These are phyloP conservation scores for Botryosphaeria agaves DNA, from an alignment of 2,329 filamentous ascomycete genomes.

Conservation along the genomic window DNA sequence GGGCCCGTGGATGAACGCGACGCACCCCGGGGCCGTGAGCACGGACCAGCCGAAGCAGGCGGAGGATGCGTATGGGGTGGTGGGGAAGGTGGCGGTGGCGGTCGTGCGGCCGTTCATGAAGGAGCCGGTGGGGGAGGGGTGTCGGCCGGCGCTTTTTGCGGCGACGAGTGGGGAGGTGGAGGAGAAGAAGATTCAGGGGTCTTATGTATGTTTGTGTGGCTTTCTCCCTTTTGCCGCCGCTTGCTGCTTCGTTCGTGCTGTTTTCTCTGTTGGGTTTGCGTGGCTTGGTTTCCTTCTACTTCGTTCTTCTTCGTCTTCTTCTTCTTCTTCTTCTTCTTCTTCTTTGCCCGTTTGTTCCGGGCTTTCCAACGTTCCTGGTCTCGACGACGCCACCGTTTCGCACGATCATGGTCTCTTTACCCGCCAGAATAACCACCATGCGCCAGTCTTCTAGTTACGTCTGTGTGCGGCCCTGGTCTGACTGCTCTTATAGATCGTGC, in stretches of 20 bases:
- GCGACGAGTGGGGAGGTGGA: conserved; percentile 26
- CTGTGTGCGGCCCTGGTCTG: too few relatives aligned
- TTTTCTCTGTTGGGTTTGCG: too few relatives aligned
- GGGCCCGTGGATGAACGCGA: conserved; percentile 29
- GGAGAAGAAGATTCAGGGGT: conserved; percentile 26
- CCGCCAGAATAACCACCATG: neutral
- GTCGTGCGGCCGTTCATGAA: conserved; percentile 30
- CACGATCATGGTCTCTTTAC: too few relatives aligned
- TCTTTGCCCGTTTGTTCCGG: too few relatives aligned
- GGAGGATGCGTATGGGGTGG: conserved; percentile 29
- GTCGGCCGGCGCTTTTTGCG: conserved; percentile 30
- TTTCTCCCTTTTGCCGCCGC: neutral
- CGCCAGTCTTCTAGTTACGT: too few relatives aligned
- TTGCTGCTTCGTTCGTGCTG: neutral
- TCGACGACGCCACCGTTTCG: too few relatives aligned
- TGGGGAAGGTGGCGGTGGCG: conserved; percentile 28
- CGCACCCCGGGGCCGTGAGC: conserved; percentile 29
- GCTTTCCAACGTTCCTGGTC: too few relatives aligned
- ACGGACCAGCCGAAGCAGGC: conserved; percentile 33
- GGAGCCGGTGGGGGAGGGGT: conserved; percentile 29
- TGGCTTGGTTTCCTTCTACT: too few relatives aligned
- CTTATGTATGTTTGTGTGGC: conserved; percentile 15
- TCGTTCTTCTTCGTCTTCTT: too few relatives aligned
- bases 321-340: too few relatives aligned
- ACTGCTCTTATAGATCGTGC: too few relatives aligned